These are phyloP conservation scores for Corymbia maculata DNA, from an alignment of 345 rosid genomes.

Conservation along the genomic window DNA sequence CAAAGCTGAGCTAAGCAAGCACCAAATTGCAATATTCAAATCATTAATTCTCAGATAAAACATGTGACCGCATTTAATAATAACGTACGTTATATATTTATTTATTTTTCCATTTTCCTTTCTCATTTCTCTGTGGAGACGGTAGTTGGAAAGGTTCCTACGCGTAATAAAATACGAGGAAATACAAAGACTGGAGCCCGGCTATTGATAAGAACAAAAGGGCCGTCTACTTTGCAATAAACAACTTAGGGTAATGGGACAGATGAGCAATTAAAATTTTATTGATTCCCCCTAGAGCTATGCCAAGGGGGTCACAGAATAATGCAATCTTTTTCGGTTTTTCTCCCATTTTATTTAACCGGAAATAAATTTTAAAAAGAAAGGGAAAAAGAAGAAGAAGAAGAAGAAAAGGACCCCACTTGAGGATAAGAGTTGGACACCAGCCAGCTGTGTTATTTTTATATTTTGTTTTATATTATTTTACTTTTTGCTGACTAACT, in stretches of 20 bases:
- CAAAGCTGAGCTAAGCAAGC: conserved; percentile 8
- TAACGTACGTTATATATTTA: neutral
- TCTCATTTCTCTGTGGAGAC: neutral
- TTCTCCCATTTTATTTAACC: neutral
- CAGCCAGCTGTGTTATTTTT: neutral
- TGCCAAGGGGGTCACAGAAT: neutral
- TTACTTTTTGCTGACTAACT: neutral
- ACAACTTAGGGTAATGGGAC: neutral
- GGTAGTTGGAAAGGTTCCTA: neutral
- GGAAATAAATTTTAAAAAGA: neutral
- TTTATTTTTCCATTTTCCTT: neutral
- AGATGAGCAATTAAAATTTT: neutral
- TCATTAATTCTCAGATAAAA: neutral
- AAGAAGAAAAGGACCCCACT: neutral
- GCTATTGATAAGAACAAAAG: neutral
- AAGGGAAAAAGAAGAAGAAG: neutral
- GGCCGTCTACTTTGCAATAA: neutral
- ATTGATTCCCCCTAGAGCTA: neutral
- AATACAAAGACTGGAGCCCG: neutral
- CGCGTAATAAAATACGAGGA: neutral
- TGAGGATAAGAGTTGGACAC: neutral
- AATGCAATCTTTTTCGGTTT: neutral
- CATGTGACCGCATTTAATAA: neutral
- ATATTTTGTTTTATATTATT: neutral
- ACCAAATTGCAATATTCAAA: neutral